phyloP scores from a whole-genome alignment of 2,329 filamentous ascomycete species.

The Colletotrichum sp. region DNA sequence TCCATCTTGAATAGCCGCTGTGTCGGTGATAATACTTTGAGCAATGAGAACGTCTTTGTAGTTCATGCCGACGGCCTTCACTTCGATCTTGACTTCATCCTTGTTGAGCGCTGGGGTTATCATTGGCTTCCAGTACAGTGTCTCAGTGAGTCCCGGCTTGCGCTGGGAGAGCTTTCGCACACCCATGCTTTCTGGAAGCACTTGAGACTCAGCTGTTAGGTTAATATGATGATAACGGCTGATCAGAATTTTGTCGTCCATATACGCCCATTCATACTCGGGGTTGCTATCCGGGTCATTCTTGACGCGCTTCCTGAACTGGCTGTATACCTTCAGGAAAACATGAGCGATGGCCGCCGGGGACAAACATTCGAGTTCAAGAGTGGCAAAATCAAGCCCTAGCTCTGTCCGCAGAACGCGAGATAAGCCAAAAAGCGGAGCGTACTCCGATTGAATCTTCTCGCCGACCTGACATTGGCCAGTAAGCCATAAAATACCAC shows the following conservation, averaged over 20 bases:
- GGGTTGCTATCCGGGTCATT: conserved; percentile 18
- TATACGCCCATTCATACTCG: conserved; percentile 35
- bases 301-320: not conserved
- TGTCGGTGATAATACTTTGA: conserved; percentile 8
- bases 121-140: not conserved
- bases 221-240: conserved; percentile 23
- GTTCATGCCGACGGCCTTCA: conserved; percentile 4
- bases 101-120: not conserved
- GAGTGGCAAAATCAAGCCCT: not conserved
- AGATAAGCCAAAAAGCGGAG: conserved; percentile 21
- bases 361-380: not conserved
- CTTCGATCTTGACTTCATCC: not conserved
- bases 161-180: not conserved
- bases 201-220: conserved; percentile 22
- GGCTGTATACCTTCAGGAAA: not conserved
- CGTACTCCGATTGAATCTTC: conserved; percentile 12
- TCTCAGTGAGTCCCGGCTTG: not conserved
- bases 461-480: not conserved
- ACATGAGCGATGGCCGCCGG: not conserved
- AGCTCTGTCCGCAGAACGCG: conserved; percentile 26
- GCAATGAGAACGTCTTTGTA: conserved; percentile 23
- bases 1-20: conserved; percentile 31
- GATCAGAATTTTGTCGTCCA: conserved; percentile 27
- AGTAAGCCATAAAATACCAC: conserved; percentile 7
- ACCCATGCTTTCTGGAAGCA: not conserved